These are phyloP conservation scores for Colletotrichum phormii DNA, from an alignment of 2,329 filamentous ascomycete genomes.

Conservation along the genomic window DNA sequence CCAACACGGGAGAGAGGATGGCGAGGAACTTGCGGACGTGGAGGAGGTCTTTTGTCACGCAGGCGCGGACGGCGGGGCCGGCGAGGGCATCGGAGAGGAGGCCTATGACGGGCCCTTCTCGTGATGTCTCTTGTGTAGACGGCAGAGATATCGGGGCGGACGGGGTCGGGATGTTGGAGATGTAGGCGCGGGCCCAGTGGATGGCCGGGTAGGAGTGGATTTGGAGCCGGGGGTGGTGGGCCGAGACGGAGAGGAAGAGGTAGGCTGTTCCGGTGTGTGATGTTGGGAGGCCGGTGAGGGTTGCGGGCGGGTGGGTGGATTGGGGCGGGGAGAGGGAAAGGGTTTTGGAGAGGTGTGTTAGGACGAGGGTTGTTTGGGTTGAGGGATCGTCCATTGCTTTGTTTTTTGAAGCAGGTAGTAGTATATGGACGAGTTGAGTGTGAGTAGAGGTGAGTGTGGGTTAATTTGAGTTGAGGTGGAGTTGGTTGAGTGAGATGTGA, in stretches of 20 bases:
- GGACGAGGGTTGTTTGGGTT: background rate
- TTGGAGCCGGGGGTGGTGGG: slow-evolving; percentile 54
- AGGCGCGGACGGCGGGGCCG: slow-evolving; percentile 57
- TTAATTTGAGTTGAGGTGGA: no score
- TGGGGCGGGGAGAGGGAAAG: slow-evolving; percentile 51
- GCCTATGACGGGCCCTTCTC: slow-evolving; percentile 52
- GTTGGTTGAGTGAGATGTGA: no score
- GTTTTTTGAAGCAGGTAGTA: background rate
- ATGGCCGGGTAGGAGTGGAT: slow-evolving; percentile 54
- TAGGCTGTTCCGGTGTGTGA: slow-evolving; percentile 69
- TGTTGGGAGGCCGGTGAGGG: slow-evolving; percentile 60
- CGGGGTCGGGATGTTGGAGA: slow-evolving; percentile 47
- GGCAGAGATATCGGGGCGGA: background rate
- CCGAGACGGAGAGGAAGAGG: slow-evolving; percentile 63
- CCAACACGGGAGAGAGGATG: slow-evolving; percentile 49
- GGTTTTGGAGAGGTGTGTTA: slow-evolving; percentile 40
- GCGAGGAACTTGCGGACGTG: slow-evolving; percentile 55
- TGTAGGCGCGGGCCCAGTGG: slow-evolving; percentile 61
- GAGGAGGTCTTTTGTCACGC: slow-evolving; percentile 51
- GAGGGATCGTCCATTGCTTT: background rate
- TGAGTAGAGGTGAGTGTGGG: no score
- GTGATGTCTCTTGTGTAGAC: background rate
- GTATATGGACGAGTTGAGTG: background rate
- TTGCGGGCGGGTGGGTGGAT: slow-evolving; percentile 45
- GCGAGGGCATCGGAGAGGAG: slow-evolving; percentile 62